phyloP scores from a whole-genome alignment of 495 filamentous ascomycete species.

The Thozetella sp. region DNA sequence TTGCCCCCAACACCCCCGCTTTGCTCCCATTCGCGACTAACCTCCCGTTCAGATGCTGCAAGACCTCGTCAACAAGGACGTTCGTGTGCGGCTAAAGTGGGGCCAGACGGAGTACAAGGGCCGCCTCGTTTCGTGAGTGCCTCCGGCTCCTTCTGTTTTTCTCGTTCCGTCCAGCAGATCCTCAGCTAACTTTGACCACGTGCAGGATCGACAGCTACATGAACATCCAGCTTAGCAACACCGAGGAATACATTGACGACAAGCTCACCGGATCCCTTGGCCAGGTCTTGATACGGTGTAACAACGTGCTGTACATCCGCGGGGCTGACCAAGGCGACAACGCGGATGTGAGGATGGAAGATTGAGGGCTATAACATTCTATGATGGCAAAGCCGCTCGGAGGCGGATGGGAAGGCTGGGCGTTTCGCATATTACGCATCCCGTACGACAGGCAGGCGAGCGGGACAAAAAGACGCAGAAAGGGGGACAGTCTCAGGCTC shows the following conservation, averaged over 20 bases:
- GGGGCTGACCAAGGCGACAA: constrained; percentile 58
- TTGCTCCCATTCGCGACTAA: constrained; percentile 1
- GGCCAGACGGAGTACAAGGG: constrained; percentile 96
- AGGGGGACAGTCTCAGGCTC: too few relatives aligned
- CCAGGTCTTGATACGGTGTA: constrained; percentile 83
- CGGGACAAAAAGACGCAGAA: too few relatives aligned
- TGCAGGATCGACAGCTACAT: constrained; percentile 90
- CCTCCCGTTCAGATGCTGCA: constrained; percentile 19
- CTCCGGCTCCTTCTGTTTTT: background rate
- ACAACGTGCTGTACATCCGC: constrained; percentile 95
- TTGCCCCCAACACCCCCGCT: constrained; percentile 34
- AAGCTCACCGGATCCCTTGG: constrained; percentile 83
- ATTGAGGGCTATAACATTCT: constrained; percentile 33
- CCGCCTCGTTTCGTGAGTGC: constrained; percentile 61
- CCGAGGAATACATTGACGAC: constrained; percentile 90
- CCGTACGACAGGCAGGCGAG: too few relatives aligned
- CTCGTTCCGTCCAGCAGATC: background rate
- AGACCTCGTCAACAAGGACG: constrained; percentile 74
- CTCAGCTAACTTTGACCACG: background rate
- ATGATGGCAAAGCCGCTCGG: too few relatives aligned
- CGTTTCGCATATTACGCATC: too few relatives aligned
- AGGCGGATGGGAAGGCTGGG: too few relatives aligned
- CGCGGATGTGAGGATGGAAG: constrained; percentile 59
- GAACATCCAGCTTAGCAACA: constrained; percentile 90
- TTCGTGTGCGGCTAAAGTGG: constrained; percentile 95